These are phyloP conservation scores for Penicillium sp. DNA, from an alignment of 2,329 filamentous ascomycete genomes.

Conservation along the genomic window DNA sequence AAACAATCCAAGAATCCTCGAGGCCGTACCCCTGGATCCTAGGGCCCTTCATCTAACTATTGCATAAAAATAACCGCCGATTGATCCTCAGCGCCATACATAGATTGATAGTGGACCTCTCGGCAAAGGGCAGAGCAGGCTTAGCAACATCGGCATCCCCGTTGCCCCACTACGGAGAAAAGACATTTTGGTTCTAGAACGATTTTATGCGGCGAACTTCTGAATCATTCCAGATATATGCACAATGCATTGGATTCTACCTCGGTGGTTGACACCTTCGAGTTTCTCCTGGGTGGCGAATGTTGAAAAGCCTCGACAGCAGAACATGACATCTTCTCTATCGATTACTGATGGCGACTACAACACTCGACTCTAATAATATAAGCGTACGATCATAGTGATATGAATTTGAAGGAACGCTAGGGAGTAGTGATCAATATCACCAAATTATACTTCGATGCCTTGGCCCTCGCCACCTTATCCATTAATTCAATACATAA, in stretches of 20 bases:
- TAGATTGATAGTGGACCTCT: background rate
- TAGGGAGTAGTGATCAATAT: background rate
- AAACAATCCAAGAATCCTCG: background rate
- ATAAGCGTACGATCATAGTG: background rate
- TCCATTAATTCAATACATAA: background rate
- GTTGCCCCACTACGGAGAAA: background rate
- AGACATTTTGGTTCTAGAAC: background rate
- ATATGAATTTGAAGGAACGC: background rate
- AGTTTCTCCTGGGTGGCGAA: background rate
- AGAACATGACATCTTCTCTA: background rate
- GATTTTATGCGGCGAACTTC: background rate
- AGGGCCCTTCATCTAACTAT: background rate
- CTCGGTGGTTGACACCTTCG: background rate
- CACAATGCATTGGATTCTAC: background rate
- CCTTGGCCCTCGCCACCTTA: background rate
- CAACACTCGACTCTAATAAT: background rate
- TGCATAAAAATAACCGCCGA: background rate
- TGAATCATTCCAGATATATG: background rate
- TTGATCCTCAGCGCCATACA: background rate
- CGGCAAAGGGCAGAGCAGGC: background rate
- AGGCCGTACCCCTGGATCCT: background rate
- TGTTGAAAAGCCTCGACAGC: background rate
- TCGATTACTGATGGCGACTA: background rate
- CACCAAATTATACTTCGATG: background rate
- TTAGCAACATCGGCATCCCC: background rate